phyloP scores from a whole-genome alignment of 2,329 filamentous ascomycete species.

The Botrytis tulipae region DNA sequence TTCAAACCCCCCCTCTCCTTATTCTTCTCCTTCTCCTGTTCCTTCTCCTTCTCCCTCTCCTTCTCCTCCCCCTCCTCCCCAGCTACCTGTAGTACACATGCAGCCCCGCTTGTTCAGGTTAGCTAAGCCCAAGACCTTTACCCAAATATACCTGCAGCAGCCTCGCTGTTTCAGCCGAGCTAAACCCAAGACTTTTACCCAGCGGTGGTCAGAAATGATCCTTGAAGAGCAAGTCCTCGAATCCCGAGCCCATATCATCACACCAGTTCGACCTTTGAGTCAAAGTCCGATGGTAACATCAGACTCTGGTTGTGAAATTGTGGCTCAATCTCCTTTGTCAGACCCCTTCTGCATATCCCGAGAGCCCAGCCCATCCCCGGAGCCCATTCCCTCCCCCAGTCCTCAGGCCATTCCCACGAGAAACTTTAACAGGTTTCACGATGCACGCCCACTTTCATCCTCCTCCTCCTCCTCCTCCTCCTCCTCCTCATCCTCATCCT shows the following conservation, averaged over 20 bases:
- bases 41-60: too few species aligned
- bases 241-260: not conserved
- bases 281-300: not conserved
- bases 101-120: not conserved
- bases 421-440: slow-evolving; percentile 1
- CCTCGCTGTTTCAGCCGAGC: not conserved
- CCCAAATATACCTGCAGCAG: not conserved
- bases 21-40: too few species aligned
- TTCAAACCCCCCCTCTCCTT: not conserved
- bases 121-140: not conserved
- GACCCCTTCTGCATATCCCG: not conserved
- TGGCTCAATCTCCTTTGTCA: slow-evolving; percentile 7
- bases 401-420: not conserved
- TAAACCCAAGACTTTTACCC: not conserved
- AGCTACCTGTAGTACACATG: not conserved
- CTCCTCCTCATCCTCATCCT: not conserved
- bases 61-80: not conserved
- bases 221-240: not conserved
- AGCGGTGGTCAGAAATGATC: not conserved
- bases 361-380: not conserved
- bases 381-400: not conserved
- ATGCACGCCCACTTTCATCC: not conserved
- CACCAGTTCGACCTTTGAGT: not conserved
- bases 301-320: slow-evolving; percentile 7
- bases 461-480: not conserved